phyloP scores from a whole-genome alignment of 257 asterid species.

The Agastache rugosa region DNA sequence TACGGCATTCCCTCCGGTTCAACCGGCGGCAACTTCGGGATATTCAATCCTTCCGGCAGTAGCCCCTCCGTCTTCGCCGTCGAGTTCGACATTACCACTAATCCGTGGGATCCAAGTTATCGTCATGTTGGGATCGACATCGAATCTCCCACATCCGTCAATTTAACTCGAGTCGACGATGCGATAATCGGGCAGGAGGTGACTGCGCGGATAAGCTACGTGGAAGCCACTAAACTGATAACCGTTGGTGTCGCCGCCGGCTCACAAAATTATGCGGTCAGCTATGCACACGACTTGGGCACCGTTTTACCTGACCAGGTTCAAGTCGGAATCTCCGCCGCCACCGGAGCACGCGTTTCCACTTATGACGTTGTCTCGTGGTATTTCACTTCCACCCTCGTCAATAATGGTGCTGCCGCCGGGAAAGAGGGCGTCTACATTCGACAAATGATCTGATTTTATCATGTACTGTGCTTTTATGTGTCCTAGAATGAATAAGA shows the following conservation, averaged over 20 bases:
- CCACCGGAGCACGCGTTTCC: not conserved
- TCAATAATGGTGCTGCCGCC: too few species aligned
- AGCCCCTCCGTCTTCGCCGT: not conserved
- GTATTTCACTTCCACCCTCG: not conserved
- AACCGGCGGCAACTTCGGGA: not conserved
- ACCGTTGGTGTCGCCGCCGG: not conserved
- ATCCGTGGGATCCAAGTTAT: not conserved
- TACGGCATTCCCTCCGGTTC: not conserved
- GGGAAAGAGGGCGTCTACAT: not conserved
- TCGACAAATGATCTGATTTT: not conserved
- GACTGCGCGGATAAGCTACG: not conserved
- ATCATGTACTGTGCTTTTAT: too few species aligned
- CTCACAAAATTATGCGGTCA: not conserved
- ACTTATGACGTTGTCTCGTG: not conserved
- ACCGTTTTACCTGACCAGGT: not conserved
- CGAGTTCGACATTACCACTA: not conserved
- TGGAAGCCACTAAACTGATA: not conserved
- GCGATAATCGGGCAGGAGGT: not conserved
- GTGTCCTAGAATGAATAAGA: too few species aligned
- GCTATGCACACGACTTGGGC: not conserved
- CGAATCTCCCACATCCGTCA: not conserved
- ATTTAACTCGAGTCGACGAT: not conserved
- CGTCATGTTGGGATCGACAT: slow-evolving; percentile 5
- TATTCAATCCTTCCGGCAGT: not conserved
- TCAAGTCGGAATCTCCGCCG: not conserved